Conservation (phyloP, 306 rosid species). For the Elaeagnus macrophylla region DNA sequence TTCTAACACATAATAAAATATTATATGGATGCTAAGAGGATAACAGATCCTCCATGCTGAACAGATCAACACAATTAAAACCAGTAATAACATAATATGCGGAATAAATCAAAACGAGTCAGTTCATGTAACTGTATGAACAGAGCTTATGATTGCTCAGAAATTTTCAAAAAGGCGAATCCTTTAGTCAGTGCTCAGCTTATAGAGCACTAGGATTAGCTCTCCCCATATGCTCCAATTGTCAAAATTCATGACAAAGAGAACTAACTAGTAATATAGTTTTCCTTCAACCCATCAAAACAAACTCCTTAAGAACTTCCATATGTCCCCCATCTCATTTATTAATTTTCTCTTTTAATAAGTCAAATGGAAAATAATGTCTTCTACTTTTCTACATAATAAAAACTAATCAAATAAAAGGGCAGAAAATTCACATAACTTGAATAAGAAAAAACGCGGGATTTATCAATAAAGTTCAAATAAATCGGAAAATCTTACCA, state of each 20-base stretch:
- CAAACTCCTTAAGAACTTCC: background rate
- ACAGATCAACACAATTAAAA: background rate
- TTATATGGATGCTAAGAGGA: background rate
- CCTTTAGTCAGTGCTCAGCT: background rate
- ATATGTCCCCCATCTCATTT: background rate
- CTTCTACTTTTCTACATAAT: too few relatives aligned
- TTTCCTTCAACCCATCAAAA: background rate
- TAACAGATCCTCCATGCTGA: background rate
- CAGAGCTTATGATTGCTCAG: background rate
- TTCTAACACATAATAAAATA: too few relatives aligned
- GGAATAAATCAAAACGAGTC: too few relatives aligned
- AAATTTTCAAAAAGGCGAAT: background rate
- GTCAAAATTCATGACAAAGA: background rate
- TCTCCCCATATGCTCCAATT: background rate
- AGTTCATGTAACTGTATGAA: background rate
- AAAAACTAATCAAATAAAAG: background rate
- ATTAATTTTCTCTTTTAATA: too few relatives aligned
- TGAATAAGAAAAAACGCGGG: background rate
- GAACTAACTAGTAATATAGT: background rate
- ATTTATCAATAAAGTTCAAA: background rate
- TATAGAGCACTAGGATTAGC: background rate
- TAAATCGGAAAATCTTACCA: constrained; percentile 44
- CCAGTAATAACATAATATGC: background rate
- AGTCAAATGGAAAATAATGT: too few relatives aligned
- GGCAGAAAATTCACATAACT: background rate